Evolutionary conservation across 176 grass and related monocot genomes (phyloP), one percentile per base, ranked within the genome.

Genomic region (Ensete ventricosum): DNA sequence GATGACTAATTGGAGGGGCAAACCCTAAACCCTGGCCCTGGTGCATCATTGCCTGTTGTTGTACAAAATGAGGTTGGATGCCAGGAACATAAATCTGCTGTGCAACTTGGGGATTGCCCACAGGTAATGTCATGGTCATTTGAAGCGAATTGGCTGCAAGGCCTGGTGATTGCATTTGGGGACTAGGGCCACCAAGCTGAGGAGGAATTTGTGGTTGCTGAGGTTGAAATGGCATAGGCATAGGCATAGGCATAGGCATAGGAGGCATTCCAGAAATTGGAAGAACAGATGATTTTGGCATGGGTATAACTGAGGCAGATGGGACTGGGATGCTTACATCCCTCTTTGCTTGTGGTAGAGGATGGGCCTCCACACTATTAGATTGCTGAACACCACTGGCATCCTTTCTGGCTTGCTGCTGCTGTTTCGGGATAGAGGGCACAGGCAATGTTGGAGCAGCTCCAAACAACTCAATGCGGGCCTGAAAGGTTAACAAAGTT

Each of bases 21-120:
- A 69, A 88, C 50, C 83, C 78, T 54, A 96, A 67, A 27, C 86
- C 80, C 74, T 96, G 92, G 64, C 88, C 87, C 72, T 89, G 92
- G 34, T 92, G 89, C 68, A 96, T 70, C 11, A 96, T 63, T 50
- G 84, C 54, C 82, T 89, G 87, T 52, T 87, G 89, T 72, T 85
- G 89, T 54, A 87, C 52, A 78, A 78, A 67, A 87, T 73, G 80
- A 79, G 81, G 53, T 71, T 83, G 88, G 67, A 84, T 78, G 58
- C 84, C 84, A 91, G 85, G 74, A 79, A 89, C 74, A 82, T 84
- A 96, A 80, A 89, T 85, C 11, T 83, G 82, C 60, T 81, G 84
- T 19, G 83, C 70, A 53, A 96, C 89, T 73, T 92, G 93, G 66
- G 92, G 55, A 71, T 77, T 87, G 50, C 86, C 87, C 25, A 89